Base-by-base conservation (phyloP, 345 rosid genomes). In the Balakata baccata region DNA sequence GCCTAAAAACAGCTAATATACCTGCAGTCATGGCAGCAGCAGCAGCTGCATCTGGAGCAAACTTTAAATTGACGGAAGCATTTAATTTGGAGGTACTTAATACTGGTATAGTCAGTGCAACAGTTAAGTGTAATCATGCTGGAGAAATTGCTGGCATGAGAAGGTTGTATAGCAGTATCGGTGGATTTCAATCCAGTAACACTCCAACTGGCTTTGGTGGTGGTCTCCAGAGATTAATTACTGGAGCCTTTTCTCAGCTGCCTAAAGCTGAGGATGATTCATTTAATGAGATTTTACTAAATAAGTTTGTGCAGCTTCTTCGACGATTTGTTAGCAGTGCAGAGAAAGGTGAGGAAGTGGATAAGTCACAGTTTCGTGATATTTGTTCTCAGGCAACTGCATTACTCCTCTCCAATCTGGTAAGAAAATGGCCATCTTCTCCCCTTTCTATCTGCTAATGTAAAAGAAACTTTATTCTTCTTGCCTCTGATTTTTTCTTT, bases 61-160 rank as follows among this genome's bases (percentile, higher is more conserved):
- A 88, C 87, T 76, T 96, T 82, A 90, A 91, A 82, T 82, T 87
- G 77, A 86, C 92, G 10, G 99, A 89, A 75, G 88, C 90, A 65
- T 89, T 92, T 82, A 95, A 92, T 78, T 90, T 96, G 74, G 99
- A 96, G 88, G 99, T 96, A 37, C 98, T 96, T 56, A 89, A 92
- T 76, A 93, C 98, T 75, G 92, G 96, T 74, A 85, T 93, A 49
- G 98, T 91, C 69, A 93, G 97, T 84, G 99, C 99, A 79, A 95
- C 99, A 23, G 94, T 85, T 25, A 93, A 96, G 83, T 89, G 94
- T 79, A 96, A 96, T 75, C 92, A 91, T 83, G 94, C 97, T 58
- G 98, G 99, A 81, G 98, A 96, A 89, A 93, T 96, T 79, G 95
- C 97, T 77, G 99, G 99, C 79, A 93, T 96, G 99, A 89, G 97